A percentile compares a stretch with the other conserved stretches of the same genome.
phyloP scores from a whole-genome alignment of 139 green algal species.

The Chlorella ohadii region DNA sequence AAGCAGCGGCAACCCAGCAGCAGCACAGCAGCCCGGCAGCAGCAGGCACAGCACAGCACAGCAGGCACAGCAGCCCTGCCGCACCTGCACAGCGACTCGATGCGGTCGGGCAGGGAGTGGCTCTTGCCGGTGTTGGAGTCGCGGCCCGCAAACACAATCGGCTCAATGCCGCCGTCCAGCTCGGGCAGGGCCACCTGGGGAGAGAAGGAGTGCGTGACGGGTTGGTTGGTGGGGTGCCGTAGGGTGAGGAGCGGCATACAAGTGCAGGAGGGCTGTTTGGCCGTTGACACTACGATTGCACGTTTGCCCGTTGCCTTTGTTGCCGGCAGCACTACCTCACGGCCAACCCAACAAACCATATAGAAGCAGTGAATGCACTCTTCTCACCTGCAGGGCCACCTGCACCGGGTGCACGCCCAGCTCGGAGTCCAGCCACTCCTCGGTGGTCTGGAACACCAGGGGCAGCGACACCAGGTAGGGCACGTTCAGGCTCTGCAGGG shows the following conservation, averaged over 20 bases:
- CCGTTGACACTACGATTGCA: too few species aligned
- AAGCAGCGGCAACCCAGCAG: not conserved
- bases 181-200: constrained; percentile 97
- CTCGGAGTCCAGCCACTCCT: constrained; percentile 97
- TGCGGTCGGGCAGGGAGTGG: constrained; percentile 97
- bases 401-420: constrained; percentile 99
- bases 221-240: not conserved
- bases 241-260: not conserved
- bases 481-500: too few species aligned
- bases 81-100: constrained; percentile 78
- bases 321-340: too few species aligned
- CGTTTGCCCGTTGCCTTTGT: too few species aligned
- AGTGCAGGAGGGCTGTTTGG: too few species aligned
- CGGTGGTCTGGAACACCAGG: constrained; percentile 99
- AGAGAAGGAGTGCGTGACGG: not conserved
- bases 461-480: constrained; percentile 97
- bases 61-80: not conserved
- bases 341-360: too few species aligned
- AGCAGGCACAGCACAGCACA: not conserved
- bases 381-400: constrained; percentile 94
- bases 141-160: constrained; percentile 97
- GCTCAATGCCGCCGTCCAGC: constrained; percentile 98
- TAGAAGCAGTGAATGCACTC: too few species aligned
- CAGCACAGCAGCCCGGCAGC: not conserved
- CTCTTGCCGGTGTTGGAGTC: constrained; percentile 97